Conservation (phyloP, 2,329 filamentous ascomycete species). For the Claviceps capensis region DNA sequence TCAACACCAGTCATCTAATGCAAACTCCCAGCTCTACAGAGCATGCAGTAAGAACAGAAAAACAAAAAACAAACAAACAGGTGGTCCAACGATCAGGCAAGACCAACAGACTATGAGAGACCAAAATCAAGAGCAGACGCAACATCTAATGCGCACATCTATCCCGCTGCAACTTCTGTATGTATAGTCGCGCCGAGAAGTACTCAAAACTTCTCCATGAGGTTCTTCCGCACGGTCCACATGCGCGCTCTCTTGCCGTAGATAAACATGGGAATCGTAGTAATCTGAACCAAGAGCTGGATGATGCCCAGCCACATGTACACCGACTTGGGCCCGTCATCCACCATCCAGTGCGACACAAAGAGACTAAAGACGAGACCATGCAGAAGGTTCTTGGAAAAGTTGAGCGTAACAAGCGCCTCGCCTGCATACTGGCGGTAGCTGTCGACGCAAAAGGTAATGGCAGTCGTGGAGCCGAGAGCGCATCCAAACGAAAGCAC, state of each 20-base stretch:
- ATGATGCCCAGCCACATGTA: slow-evolving; percentile 78
- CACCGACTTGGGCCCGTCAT: slow-evolving; percentile 61
- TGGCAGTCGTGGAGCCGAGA: slow-evolving; percentile 76
- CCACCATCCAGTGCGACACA: slow-evolving; percentile 69
- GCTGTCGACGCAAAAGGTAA: slow-evolving; percentile 88
- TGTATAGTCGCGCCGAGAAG: too few species aligned
- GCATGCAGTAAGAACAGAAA: too few species aligned
- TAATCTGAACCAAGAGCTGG: slow-evolving; percentile 60
- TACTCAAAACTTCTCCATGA: slow-evolving; percentile 61
- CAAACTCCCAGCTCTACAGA: too few species aligned
- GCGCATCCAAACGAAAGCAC: slow-evolving; percentile 85
- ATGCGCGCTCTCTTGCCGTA: slow-evolving; percentile 82
- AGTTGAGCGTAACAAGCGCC: slow-evolving; percentile 86
- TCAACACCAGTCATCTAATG: too few species aligned
- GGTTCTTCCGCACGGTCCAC: slow-evolving; percentile 80
- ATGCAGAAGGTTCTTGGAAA: slow-evolving; percentile 87
- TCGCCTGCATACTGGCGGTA: slow-evolving; percentile 91
- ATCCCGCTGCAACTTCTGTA: too few species aligned
- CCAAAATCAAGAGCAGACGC: too few species aligned
- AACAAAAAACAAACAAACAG: too few species aligned
- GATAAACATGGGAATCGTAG: slow-evolving; percentile 84
- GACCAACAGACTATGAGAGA: too few species aligned
- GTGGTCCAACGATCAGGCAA: too few species aligned
- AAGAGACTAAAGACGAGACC: slow-evolving; percentile 82
- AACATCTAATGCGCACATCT: too few species aligned